Base-by-base conservation (phyloP, 2,329 filamentous ascomycete genomes). In the Ophiognomonia clavigignenti-juglandacearum region DNA sequence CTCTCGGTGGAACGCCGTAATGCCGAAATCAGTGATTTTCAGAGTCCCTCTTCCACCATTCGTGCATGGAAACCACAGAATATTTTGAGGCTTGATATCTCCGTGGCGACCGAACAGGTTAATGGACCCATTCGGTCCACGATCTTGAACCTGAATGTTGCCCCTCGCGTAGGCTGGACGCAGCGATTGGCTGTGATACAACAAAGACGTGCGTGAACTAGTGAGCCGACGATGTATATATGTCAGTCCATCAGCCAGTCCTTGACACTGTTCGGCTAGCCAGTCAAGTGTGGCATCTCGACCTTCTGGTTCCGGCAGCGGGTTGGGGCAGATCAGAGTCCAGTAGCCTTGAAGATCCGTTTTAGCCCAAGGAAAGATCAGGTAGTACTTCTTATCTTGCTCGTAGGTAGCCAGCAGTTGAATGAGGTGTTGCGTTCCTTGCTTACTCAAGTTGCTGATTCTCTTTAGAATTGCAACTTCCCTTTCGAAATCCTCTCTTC, bases 321-420 rank as follows among this genome's bases (percentile, higher is more conserved):
- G 43, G 4, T 39, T 39, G 3, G 10, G 36, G 13, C 26, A 29
- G 10, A 40, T 10, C n/a, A n/a, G n/a, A n/a, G n/a, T n/a, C 49
- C 49, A 54, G 39, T 48, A 55, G 6, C 16, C 14, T 3, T 38
- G 35, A 1, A 58, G 40, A 32, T 55, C 47, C 31, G 32, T 41
- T 9, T 54, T 39, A 4, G 56, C 56, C 45, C 50, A 53, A 2
- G 51, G 51, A 43, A 57, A 58, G 10, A 58, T 36, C 13, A 57
- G 35, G n/a, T 49, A 47, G 23, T 39, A 56, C 4, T 20, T 4
- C 1, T 20, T 18, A 7, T 36, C 16, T 11, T 51, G 45, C 23
- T 57, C 49, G 32, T 55, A 56, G 0, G 54, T 56, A 11, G 32
- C 47, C 11, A 56, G 41, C 3, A 58, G 50, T 7, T 48, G 50